A percentile compares a stretch with the other conserved stretches of the same genome.
Conservation (phyloP, 148 eudicot species). For the Beta vulgaris region DNA sequence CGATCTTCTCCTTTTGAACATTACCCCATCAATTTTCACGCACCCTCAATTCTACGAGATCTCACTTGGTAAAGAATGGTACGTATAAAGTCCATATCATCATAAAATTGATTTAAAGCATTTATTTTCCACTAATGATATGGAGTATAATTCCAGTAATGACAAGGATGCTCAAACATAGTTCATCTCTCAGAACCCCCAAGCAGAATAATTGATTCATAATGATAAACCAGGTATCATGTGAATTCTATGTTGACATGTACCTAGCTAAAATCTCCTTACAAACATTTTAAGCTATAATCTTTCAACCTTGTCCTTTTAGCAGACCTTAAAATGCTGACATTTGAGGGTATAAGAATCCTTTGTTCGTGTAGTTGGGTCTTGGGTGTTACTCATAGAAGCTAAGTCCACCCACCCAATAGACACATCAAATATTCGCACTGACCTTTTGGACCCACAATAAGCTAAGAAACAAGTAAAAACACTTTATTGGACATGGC, state of each 20-base stretch:
- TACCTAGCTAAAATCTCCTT: too few species aligned
- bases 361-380: neutral
- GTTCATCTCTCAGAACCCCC: neutral
- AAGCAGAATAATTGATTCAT: neutral
- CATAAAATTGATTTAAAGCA: too few species aligned
- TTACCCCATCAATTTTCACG: too few species aligned
- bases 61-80: too few species aligned
- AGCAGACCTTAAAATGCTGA: too few species aligned
- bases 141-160: neutral
- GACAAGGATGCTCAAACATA: neutral
- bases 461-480: neutral
- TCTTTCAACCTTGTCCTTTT: neutral
- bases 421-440: neutral
- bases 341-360: neutral
- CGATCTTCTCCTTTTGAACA: too few species aligned
- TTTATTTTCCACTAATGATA: too few species aligned
- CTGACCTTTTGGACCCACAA: neutral
- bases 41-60: too few species aligned
- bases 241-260: too few species aligned
- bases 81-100: too few species aligned
- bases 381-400: neutral
- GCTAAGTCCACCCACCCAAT: neutral
- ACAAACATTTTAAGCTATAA: neutral
- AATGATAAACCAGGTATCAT: too few species aligned
- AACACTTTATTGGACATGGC: neutral